These are phyloP conservation scores for Saccharomycopsis fibuligera DNA, from an alignment of 805 yeast species.

Conservation along the genomic window DNA sequence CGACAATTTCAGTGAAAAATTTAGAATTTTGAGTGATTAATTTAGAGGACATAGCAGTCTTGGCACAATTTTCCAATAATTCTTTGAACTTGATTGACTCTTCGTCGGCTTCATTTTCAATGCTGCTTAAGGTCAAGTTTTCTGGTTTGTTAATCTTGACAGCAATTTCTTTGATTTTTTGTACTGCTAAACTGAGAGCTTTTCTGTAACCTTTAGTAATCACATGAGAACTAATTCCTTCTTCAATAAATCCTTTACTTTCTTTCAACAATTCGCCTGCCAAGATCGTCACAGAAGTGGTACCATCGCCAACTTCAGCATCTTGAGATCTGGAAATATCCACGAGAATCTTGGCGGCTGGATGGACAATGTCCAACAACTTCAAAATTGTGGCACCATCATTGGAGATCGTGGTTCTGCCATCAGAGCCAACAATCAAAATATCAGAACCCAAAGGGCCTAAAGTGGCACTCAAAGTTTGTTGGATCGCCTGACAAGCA, in stretches of 20 bases:
- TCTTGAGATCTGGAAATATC: slow-evolving; percentile 95
- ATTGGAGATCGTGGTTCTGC: slow-evolving; percentile 90
- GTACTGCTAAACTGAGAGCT: slow-evolving; percentile 74
- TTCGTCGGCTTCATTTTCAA: too few relatives aligned
- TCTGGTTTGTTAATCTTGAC: slow-evolving; percentile 49
- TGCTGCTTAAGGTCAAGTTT: slow-evolving; percentile 28
- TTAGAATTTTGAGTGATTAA: slow-evolving; percentile 80
- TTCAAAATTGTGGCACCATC: slow-evolving; percentile 97
- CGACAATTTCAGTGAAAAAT: slow-evolving; percentile 94
- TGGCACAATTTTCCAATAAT: slow-evolving; percentile 77
- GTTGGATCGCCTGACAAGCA: slow-evolving; percentile 96
- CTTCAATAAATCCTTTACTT: slow-evolving; percentile 86
- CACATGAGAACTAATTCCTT: slow-evolving; percentile 88
- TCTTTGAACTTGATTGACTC: slow-evolving; percentile 50
- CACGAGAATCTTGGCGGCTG: slow-evolving; percentile 94
- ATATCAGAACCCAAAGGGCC: slow-evolving; percentile 98
- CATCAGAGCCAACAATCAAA: slow-evolving; percentile 73
- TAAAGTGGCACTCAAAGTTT: slow-evolving; percentile 85
- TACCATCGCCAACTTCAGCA: slow-evolving; percentile 98
- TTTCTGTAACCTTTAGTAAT: slow-evolving; percentile 82
- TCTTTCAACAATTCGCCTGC: slow-evolving; percentile 95
- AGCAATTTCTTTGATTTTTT: slow-evolving; percentile 65
- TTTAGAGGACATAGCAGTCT: slow-evolving; percentile 96
- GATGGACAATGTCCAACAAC: slow-evolving; percentile 91
- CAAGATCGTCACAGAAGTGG: slow-evolving; percentile 88